Conservation (phyloP, 306 rosid genomes). For the Lathyrus oleraceus region DNA sequence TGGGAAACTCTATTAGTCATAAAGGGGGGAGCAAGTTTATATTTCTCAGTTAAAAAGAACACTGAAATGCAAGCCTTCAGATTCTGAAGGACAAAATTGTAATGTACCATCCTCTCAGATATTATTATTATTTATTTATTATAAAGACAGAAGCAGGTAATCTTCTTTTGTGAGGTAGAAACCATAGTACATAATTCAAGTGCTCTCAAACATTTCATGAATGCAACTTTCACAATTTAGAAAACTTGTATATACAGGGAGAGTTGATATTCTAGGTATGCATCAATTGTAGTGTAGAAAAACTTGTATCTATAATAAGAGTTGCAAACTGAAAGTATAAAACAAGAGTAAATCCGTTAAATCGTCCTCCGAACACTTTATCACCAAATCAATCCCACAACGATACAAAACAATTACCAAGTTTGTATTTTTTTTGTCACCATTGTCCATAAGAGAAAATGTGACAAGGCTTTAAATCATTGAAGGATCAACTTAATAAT, state of each 20-base stretch:
- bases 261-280: not conserved
- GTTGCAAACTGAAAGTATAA: not conserved
- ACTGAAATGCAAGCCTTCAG: constrained; percentile 17
- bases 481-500: constrained; percentile 1
- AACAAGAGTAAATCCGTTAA: constrained; percentile 4
- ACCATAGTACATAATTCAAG: not conserved
- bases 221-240: constrained; percentile 14
- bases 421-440: not conserved
- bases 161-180: constrained; percentile 6
- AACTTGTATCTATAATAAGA: constrained; percentile 11
- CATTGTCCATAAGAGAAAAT: not conserved
- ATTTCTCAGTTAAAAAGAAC: constrained; percentile 1
- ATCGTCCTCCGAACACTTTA: not conserved
- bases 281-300: constrained; percentile 3
- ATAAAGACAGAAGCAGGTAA: not conserved
- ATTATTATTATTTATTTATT: not conserved
- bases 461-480: not conserved
- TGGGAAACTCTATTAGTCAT: constrained; percentile 12
- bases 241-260: not conserved
- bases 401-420: not conserved
- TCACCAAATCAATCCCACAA: constrained; percentile 16
- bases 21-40: constrained; percentile 11
- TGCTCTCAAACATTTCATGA: constrained; percentile 5
- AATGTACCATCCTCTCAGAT: not conserved
- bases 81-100: not conserved